These are phyloP conservation scores for Globisporangium camurandrum DNA, from an alignment of 352 stramenopile species.

Conservation along the genomic window DNA sequence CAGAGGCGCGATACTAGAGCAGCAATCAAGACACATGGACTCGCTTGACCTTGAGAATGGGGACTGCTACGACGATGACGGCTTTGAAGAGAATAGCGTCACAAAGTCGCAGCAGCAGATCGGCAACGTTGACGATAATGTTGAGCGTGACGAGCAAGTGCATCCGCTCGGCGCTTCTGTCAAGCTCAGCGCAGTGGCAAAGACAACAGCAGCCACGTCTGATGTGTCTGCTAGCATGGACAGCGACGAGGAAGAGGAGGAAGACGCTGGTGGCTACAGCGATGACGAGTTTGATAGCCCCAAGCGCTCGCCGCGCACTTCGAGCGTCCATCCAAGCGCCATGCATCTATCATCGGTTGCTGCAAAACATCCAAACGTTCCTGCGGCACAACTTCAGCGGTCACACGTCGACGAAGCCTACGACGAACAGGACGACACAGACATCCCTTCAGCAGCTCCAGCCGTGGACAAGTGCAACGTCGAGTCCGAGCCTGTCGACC, in stretches of 20 bases:
- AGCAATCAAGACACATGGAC: not conserved
- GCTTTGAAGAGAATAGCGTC: slow-evolving; percentile 1
- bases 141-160: not conserved
- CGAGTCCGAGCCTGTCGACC: not conserved
- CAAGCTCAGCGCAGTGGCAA: not conserved
- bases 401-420: too few relatives aligned
- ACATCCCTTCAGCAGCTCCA: not conserved
- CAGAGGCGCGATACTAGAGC: too few relatives aligned
- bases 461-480: not conserved
- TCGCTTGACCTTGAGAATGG: not conserved
- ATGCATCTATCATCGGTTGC: not conserved
- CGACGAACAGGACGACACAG: not conserved
- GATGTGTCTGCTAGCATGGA: not conserved
- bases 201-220: too few relatives aligned
- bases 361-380: too few relatives aligned
- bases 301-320: not conserved
- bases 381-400: too few relatives aligned
- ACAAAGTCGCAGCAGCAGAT: not conserved
- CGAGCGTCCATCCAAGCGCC: not conserved
- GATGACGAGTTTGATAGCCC: not conserved
- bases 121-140: not conserved
- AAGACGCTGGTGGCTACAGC: not conserved
- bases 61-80: slow-evolving; percentile 5
- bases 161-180: not conserved
- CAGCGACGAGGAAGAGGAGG: not conserved